Evolutionary conservation across 2,329 filamentous ascomycete genomes (phyloP), one percentile per base, ranked within the genome.

Genomic region (Torrubiellomyces zombiae): DNA sequence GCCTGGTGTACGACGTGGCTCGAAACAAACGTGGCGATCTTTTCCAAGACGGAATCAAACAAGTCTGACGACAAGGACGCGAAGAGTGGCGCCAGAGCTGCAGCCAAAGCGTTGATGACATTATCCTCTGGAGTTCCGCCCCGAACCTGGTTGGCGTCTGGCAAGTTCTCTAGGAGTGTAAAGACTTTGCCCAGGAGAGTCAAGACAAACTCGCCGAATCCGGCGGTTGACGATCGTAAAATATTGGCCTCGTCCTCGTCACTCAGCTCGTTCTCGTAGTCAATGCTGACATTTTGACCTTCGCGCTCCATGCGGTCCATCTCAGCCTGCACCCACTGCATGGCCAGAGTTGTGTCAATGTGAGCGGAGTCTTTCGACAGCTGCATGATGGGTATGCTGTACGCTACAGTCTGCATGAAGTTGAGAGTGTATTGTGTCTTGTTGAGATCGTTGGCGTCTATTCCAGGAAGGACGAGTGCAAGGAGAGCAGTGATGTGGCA

Each of bases 1-100:
- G 89, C 86, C 51, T 95, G 89, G 40, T 98, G 85, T 11, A 98
- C 86, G 24, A 98, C 89, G 53, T 95, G 89, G 34, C 80, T 80
- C 2, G 79, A 75, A 14, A 94, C 78, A 47, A 98, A 98, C 16
- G 80, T 71, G 3, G 83, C 78, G 38, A 98, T 72, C 58, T 95
- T 95, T 31, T 92, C 78, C 25, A 98, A 56, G 1, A 81, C 82
- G 45, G 89, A 68, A 41, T 95, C 89, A 41, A 91, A 98, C 8
- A 95, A 67, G 42, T 94, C 83, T 0, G 86, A 81, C 0, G 89
- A 95, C 14, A 98, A 58, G 0, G 85, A 81, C 1, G 86, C 79
- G 35, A 98, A 79, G 20, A 98, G 58, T 3, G 89, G 89, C 26
- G 81, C 83, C 33, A 98, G 72, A 0, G 89, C 83, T 6, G 86